Evolutionary conservation across 164 flowering plant genomes (phyloP), one percentile per base, ranked within the genome.

Genomic region (Aristolochia fimbriata): DNA sequence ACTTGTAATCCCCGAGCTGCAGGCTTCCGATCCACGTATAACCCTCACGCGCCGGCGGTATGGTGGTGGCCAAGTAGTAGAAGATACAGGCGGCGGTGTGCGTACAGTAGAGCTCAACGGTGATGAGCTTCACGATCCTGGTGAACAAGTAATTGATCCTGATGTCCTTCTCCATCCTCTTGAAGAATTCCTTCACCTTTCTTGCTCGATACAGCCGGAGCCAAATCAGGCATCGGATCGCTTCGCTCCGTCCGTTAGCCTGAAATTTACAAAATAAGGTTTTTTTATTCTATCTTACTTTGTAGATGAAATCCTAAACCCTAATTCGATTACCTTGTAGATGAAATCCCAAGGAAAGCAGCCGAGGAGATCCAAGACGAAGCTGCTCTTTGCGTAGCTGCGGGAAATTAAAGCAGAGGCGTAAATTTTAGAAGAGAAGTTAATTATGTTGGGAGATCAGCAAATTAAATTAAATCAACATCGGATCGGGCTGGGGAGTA

Each of bases 1-100:
- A 87, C 46, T 72, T 80, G 48, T 74, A 83, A 51, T 81, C 86
- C 0, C 95, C 95, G 78, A 87, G 4, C 55, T 70, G 73, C 47
- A 84, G 67, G 61, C 88, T 87, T 68, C 95, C 95, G 23, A 87
- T 87, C 95, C 95, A 87, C 4, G 95, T 87, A 68, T 85, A 78
- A 10, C 86, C 83, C 65, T 87, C 95, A 47, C 79, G 15, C n/a
- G 73, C 62, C 14, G 73, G 58, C n/a, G 93, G 83, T 22, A 82
- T 50, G 5, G 89, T 82, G 14, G 93, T 86, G 16, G 93, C 93
- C 64, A 86, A 70, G 70, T 76, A 84, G 70, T 86, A 86, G 62
- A 84, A 86, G 59, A 86, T 78, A 71, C 87, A 84, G 12, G 93
- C 93, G 16, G 93, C 93, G 0, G 89, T 82, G 60, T 86, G 93